Base-by-base conservation (phyloP, 768 basidiomycete genomes). In the Phylloporus sp. region DNA sequence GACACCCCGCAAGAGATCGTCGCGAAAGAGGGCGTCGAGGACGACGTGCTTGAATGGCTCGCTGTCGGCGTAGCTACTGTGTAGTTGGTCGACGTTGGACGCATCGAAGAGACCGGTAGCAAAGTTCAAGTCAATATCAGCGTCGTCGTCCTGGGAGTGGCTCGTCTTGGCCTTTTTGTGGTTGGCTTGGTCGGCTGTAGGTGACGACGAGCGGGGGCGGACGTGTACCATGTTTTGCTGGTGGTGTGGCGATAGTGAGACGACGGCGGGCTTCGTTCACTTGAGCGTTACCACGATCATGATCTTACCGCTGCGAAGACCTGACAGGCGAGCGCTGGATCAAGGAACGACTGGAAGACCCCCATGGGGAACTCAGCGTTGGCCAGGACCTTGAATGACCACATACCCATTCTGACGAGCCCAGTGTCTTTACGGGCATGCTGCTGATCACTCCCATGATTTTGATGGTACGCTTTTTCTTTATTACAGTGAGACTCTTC, bases 31-130 rank as follows among this genome's bases (percentile, higher is more conserved):
- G 59, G 85, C 81, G 45, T 87, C 82, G 49, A 97, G 78, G 45
- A 91, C 76, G 16, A 82, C 83, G 71, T 95, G 84, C 69, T 87
- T 89, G 80, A 85, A 97, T 0, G 94, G 94, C 48, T 75, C 64
- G 59, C 74, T 84, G 6, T 70, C 57, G 12, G 67, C 57, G 68
- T 97, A 95, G 36, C 72, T 67, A 12, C 72, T 58, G 58, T 80
- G 73, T 32, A 92, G 73, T 18, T 72, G 66, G 28, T 82, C 73
- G 55, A 87, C 75, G 56, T 76, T 81, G 45, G 74, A 65, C 47
- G 77, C 74, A 51, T 81, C 76, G 54, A 92, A 80, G 41, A 92
- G 69, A 39, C 72, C 75, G 18, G 78, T 53, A 56, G 52, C 61
- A 54, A 56, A 71, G 32, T 7, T 63, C 28, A 62, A 16, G n/a